A percentile compares a stretch with the other conserved stretches of the same genome.
phyloP scores from a whole-genome alignment of 2,329 filamentous ascomycete genomes.

The Fusarium miscanthi region DNA sequence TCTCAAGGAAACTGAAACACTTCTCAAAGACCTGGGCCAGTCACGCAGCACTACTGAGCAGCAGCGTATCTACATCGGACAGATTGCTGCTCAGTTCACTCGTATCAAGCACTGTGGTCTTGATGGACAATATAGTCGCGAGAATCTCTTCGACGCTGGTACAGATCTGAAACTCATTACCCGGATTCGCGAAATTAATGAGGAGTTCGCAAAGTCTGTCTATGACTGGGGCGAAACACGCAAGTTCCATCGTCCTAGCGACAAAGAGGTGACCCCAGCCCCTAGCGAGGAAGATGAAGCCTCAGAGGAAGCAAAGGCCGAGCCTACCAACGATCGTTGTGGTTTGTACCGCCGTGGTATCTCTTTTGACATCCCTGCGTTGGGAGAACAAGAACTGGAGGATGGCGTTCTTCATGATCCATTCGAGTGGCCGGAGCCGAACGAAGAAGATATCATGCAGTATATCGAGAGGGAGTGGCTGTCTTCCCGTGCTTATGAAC shows the following conservation, averaged over 20 bases:
- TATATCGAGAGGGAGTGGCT: constrained; percentile 53
- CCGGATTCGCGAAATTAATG: constrained; percentile 51
- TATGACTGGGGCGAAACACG: constrained; percentile 38
- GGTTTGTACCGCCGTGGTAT: constrained; percentile 23
- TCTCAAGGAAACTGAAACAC: constrained; percentile 13
- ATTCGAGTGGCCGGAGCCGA: constrained; percentile 26
- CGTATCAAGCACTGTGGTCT: constrained; percentile 46
- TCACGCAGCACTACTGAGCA: constrained; percentile 42
- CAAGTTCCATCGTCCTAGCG: background rate
- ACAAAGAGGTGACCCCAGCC: background rate
- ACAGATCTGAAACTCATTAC: constrained; percentile 52
- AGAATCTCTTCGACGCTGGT: background rate
- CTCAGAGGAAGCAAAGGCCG: no score
- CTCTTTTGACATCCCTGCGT: constrained; percentile 11
- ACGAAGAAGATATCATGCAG: constrained; percentile 50
- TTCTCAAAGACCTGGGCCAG: constrained; percentile 48
- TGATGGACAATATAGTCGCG: constrained; percentile 49
- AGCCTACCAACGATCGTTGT: background rate
- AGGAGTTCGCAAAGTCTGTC: constrained; percentile 49
- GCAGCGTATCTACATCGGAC: constrained; percentile 52
- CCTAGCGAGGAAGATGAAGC: no score
- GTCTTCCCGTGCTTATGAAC: constrained; percentile 59
- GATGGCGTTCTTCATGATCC: constrained; percentile 45
- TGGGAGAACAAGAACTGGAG: constrained; percentile 23
- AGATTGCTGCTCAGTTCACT: constrained; percentile 48